Base-by-base conservation (phyloP, 2,329 filamentous ascomycete genomes). In the Cladosporium austrohemisphaericum region DNA sequence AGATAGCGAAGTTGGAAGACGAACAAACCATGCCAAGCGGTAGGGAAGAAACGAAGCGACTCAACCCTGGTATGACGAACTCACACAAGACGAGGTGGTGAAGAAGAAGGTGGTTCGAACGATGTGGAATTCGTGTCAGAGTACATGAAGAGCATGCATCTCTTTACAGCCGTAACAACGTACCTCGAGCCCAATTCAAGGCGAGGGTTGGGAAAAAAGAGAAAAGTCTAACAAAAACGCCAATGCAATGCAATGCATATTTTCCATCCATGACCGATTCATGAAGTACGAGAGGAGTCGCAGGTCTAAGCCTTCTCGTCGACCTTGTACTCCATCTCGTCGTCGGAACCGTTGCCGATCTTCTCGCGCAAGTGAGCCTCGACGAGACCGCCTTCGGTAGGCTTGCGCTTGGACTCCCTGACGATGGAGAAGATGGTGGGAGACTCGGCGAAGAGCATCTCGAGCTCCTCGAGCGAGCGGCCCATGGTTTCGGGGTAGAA, bases 401-500 rank as follows among this genome's bases (percentile, higher is more conserved):
- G 44, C 33, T 47, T 47, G 44, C 44, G 44, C 44, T 47, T 47
- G 25, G 44, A 47, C 44, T 47, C 44, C 32, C 31, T 36, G 32
- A 47, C 44, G 33, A 47, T 47, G 25, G 33, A 10, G 16, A 9
- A 20, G 44, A 47, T 37, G 4, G 44, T 16, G 32, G 44, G 44
- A n/a, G 33, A 22, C 33, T 47, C 44, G 44, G 60, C 60, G 52
- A 70, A 71, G 54, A 70, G 52, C 48, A 65, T 60, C 51, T 71
- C 69, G 25, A 71, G 60, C 20, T 71, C 68, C 41, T 71, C 69
- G 8, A 71, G 58, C 1, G 63, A 65, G 55, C 70, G 70, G 19
- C 62, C 56, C 32, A 61, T 63, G 10, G 68, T 71, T 57, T 71
- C 69, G 3, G 60, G 68, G 51, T 71, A 75, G 5, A 68, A 70